Percentiles rank a stretch among this genome's conserved stretches.
These are phyloP conservation scores for Bidens hawaiensis DNA, from an alignment of 140 eudicot genomes.

Conservation along the genomic window DNA sequence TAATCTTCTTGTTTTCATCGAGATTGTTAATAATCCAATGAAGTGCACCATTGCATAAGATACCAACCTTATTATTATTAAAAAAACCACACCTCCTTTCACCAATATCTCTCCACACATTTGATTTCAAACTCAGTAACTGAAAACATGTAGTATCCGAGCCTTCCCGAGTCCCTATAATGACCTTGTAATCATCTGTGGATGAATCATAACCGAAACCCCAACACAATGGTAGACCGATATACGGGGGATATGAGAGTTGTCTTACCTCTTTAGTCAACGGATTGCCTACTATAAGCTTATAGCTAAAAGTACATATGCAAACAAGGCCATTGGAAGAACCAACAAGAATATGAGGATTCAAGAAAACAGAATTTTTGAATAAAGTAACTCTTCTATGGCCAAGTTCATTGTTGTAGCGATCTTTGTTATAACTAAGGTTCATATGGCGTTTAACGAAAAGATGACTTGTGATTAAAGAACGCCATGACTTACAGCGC, in stretches of 20 bases:
- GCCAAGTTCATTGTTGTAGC: neutral
- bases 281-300: neutral
- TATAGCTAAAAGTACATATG: neutral
- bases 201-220: conserved; percentile 15
- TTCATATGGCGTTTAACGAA: neutral
- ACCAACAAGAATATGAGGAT: neutral
- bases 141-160: neutral
- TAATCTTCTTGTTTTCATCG: neutral
- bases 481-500: neutral
- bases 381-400: neutral
- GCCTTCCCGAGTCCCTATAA: neutral
- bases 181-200: conserved; percentile 10
- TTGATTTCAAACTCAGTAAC: neutral
- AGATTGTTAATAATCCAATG: neutral
- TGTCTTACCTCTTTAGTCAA: neutral
- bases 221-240: neutral
- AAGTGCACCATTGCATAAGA: conserved; percentile 6
- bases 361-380: too few relatives aligned
- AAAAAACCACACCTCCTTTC: neutral
- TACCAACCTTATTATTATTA: neutral
- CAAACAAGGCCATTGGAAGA: neutral
- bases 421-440: neutral
- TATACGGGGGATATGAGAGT: neutral
- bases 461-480: neutral
- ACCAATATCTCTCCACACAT: neutral